phyloP scores from a whole-genome alignment of 2,329 filamentous ascomycete species.

The Cladosporium cucumerinum region DNA sequence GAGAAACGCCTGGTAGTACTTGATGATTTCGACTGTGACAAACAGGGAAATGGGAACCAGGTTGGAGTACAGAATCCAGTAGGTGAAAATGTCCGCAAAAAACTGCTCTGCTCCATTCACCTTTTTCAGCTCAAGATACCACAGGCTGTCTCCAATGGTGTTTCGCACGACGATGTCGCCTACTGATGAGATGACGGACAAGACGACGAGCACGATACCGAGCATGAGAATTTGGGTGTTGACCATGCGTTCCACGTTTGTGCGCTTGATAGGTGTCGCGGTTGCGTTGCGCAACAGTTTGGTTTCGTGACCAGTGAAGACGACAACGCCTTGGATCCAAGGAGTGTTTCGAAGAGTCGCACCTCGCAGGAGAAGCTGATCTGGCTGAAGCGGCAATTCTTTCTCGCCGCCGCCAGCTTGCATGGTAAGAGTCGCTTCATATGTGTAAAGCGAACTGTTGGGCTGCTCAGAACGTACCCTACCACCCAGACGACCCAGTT shows the following conservation, averaged over 20 bases:
- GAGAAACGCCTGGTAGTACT: conserved; percentile 95
- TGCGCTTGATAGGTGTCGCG: conserved; percentile 94
- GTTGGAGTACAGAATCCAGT: conserved; percentile 97
- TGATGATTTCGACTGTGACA: conserved; percentile 95
- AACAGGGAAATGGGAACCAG: conserved; percentile 96
- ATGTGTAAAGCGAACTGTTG: conserved; percentile 97
- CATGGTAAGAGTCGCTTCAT: conserved; percentile 93
- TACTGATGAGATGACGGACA: conserved; percentile 86
- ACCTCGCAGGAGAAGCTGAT: conserved; percentile 88
- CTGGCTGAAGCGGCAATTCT: conserved; percentile 82
- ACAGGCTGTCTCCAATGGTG: conserved; percentile 59
- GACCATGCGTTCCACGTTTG: conserved; percentile 89
- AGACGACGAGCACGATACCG: conserved; percentile 73
- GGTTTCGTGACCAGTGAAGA: conserved; percentile 96
- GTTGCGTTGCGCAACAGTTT: conserved; percentile 99
- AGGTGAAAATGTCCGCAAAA: conserved; percentile 91
- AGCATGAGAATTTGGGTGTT: conserved; percentile 92
- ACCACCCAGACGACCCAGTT: conserved; percentile 81
- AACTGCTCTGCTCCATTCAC: conserved; percentile 75
- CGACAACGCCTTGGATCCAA: conserved; percentile 93
- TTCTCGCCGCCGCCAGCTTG: conserved; percentile 88
- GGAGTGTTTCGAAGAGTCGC: conserved; percentile 93
- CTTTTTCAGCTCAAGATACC: conserved; percentile 67
- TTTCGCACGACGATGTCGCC: conserved; percentile 81
- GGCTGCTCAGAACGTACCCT: conserved; percentile 91